Conservation (phyloP, 495 filamentous ascomycete species). For the Xylaria venustula region DNA sequence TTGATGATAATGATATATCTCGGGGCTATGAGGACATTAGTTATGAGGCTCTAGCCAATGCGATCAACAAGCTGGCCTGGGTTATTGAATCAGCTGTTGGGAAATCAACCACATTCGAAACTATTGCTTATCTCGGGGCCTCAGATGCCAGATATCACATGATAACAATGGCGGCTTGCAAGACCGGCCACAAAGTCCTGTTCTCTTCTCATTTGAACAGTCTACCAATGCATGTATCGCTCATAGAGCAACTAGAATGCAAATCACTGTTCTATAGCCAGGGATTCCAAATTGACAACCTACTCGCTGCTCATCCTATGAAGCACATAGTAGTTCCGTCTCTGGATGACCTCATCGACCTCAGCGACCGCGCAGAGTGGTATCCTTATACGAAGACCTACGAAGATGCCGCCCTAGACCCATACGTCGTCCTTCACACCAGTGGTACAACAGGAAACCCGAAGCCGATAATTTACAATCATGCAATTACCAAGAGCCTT, state of each 20-base stretch:
- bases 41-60: background rate
- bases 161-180: conserved; percentile 7
- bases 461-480: background rate
- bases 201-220: background rate
- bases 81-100: background rate
- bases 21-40: conserved; percentile 7
- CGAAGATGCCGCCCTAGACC: background rate
- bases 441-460: conserved; percentile 1
- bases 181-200: background rate
- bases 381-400: background rate
- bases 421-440: background rate
- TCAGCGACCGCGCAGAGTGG: background rate
- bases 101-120: background rate
- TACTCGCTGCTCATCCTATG: background rate
- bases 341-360: background rate
- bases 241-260: background rate
- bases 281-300: background rate
- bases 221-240: background rate
- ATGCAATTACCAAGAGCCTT: background rate
- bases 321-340: background rate
- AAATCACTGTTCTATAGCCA: background rate
- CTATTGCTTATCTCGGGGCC: background rate
- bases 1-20: conserved; percentile 1
- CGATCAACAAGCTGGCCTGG: conserved; percentile 8
- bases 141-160: background rate